Evolutionary conservation across 1,284 basidiomycete species (phyloP).

Genomic region (Ustilago xerochloae): DNA sequence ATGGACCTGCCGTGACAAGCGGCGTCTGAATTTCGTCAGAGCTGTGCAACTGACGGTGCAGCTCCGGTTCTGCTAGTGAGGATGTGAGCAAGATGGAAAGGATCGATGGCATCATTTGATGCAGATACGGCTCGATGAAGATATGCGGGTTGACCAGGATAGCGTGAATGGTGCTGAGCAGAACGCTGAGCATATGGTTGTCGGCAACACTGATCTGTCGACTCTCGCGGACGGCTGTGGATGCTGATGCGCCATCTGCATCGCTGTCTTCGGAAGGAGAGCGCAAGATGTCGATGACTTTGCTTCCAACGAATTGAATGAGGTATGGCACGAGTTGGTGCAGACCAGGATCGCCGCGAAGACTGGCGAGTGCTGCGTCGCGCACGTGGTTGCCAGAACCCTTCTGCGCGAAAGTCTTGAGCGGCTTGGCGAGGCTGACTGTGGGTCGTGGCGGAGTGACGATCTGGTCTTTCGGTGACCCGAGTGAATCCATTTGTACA

Average conservation of each 20-base stretch:
- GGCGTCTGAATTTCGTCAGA: conserved; percentile 27
- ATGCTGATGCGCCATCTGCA: conserved; percentile 3
- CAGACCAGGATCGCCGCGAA: conserved; percentile 88
- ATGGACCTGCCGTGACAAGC: conserved; percentile 32
- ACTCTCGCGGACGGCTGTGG: conserved; percentile 27
- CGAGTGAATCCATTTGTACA: conserved; percentile 22
- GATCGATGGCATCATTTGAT: conserved; percentile 92
- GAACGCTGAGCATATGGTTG: conserved; percentile 55
- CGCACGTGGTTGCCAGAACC: conserved; percentile 63
- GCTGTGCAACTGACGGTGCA: conserved; percentile 17
- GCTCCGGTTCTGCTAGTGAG: conserved; percentile 72
- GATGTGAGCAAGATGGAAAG: conserved; percentile 90
- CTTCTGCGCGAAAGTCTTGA: conserved; percentile 49
- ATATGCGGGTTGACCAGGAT: conserved; percentile 76
- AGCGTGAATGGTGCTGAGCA: conserved; percentile 61
- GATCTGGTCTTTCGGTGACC: conserved; percentile 32
- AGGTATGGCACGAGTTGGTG: conserved; percentile 95
- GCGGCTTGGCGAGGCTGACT: conserved; percentile 33
- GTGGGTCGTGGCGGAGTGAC: conserved; percentile 45
- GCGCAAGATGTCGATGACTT: conserved; percentile 64
- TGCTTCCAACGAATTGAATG: conserved; percentile 92
- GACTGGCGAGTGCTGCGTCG: conserved; percentile 86
- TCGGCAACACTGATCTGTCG: conserved; percentile 36
- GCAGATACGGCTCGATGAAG: conserved; percentile 95
- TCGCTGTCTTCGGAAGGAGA: conserved; percentile 60